A percentile compares a stretch with the other conserved stretches of the same genome.
Evolutionary conservation across 2,329 filamentous ascomycete species (phyloP).

Genomic region (Shiraia bambusicola): DNA sequence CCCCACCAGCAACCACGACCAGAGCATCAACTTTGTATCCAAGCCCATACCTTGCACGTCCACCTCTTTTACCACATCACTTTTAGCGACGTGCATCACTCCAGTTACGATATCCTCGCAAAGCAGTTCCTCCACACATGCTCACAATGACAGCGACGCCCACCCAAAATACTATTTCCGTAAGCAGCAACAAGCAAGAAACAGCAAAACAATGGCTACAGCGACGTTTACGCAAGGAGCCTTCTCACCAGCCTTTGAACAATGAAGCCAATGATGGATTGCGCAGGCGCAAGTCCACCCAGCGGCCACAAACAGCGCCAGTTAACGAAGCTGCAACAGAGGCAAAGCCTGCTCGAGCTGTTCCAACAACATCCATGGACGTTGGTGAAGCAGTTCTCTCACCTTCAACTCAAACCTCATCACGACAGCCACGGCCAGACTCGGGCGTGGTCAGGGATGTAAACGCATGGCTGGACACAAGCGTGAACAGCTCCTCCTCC

Average conservation of each 20-base stretch:
- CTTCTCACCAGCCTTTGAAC: conserved; percentile 16
- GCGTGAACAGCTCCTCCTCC: conserved; percentile 23
- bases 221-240: conserved; percentile 23
- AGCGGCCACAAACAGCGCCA: conserved; percentile 32
- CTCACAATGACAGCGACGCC: conserved; percentile 23
- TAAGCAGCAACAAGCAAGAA: conserved; percentile 15
- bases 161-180: conserved; percentile 17
- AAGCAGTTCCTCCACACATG: conserved; percentile 9
- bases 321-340: conserved; percentile 6
- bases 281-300: conserved; percentile 8
- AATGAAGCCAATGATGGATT: conserved; percentile 2
- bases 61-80: conserved; percentile 7
- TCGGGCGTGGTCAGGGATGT: conserved; percentile 30
- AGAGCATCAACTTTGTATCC: not conserved
- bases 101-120: conserved; percentile 16
- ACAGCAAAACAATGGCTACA: conserved; percentile 30
- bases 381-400: conserved; percentile 10
- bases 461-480: conserved; percentile 38
- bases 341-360: not conserved
- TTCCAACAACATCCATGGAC: conserved; percentile 9
- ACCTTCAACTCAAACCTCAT: conserved; percentile 17
- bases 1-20: not conserved
- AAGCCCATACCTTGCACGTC: not conserved
- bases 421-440: conserved; percentile 26
- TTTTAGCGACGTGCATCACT: conserved; percentile 16